Conservation (phyloP, 495 filamentous ascomycete genomes). For the Penicillium bovifimosum region DNA sequence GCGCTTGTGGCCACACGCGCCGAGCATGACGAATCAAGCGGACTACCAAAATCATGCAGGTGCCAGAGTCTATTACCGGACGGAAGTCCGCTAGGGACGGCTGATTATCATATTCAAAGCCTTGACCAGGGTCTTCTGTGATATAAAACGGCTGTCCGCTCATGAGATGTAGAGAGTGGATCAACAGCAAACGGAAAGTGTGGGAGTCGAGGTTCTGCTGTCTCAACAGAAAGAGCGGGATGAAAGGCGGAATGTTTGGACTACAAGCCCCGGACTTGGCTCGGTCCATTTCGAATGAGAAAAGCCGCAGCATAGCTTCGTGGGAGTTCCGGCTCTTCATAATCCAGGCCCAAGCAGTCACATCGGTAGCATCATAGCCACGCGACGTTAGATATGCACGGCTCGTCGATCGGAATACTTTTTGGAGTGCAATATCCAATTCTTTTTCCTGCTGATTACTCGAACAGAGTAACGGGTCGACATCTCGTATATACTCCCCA, state of each 20-base stretch:
- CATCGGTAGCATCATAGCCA: slow-evolving; percentile 44
- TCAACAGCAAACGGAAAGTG: slow-evolving; percentile 41
- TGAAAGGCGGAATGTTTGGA: slow-evolving; percentile 40
- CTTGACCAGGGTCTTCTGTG: neutral
- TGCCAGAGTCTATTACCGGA: slow-evolving; percentile 22
- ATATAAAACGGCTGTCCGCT: slow-evolving; percentile 26
- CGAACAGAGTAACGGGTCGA: slow-evolving; percentile 28
- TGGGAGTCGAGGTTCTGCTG: slow-evolving; percentile 33
- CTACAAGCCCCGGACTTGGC: slow-evolving; percentile 1
- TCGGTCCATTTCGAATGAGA: slow-evolving; percentile 28
- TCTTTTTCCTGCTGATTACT: neutral
- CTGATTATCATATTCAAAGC: neutral
- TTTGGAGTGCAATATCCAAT: slow-evolving; percentile 24
- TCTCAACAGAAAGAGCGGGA: slow-evolving; percentile 47
- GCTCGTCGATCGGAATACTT: slow-evolving; percentile 32
- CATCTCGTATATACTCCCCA: slow-evolving; percentile 34
- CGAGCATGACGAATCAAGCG: slow-evolving; percentile 57
- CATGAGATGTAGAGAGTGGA: slow-evolving; percentile 37
- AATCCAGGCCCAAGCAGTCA: slow-evolving; percentile 56
- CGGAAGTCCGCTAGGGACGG: slow-evolving; percentile 5
- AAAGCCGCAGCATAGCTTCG: slow-evolving; percentile 38
- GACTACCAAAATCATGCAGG: slow-evolving; percentile 33
- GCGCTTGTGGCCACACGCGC: slow-evolving; percentile 49
- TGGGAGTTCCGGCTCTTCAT: slow-evolving; percentile 38
- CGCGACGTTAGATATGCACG: slow-evolving; percentile 30